Evolutionary conservation across 805 yeast species (phyloP).

Genomic region (Starmerella bombicola): DNA sequence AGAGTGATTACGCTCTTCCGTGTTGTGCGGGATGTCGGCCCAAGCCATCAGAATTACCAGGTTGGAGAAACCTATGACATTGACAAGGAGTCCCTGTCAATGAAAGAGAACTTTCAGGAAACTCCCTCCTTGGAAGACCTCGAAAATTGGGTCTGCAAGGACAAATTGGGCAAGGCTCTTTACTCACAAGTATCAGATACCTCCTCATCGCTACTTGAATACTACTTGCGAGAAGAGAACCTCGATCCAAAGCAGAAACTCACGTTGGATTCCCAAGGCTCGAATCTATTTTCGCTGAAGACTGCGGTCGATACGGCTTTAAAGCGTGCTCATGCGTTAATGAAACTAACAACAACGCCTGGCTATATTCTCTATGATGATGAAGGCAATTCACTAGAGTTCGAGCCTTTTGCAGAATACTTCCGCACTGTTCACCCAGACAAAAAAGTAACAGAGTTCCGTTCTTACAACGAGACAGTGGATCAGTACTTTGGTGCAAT

Average conservation of each 20-base stretch:
- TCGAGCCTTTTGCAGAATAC: slow-evolving; percentile 24
- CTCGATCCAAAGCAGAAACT: slow-evolving; percentile 36
- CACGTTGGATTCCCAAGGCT: slow-evolving; percentile 6
- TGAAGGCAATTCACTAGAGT: slow-evolving; percentile 19
- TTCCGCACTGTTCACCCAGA: slow-evolving; percentile 31
- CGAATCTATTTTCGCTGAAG: slow-evolving; percentile 18
- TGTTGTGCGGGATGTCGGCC: slow-evolving; percentile 50
- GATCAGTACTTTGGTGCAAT: slow-evolving; percentile 76
- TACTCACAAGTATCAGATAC: slow-evolving; percentile 59
- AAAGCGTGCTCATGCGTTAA: slow-evolving; percentile 16
- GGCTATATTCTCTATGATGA: slow-evolving; percentile 20
- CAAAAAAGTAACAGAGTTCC: slow-evolving; percentile 26
- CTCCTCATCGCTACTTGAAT: slow-evolving; percentile 66
- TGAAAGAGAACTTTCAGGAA: slow-evolving; percentile 1
- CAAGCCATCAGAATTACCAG: slow-evolving; percentile 44
- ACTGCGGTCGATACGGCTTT: slow-evolving; percentile 29
- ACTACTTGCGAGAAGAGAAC: slow-evolving; percentile 36
- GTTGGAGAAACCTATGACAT: slow-evolving; percentile 58
- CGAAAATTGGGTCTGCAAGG: slow-evolving; percentile 7
- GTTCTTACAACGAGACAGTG: slow-evolving; percentile 68
- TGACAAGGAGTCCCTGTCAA: slow-evolving; percentile 5
- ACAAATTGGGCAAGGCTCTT: slow-evolving; percentile 47
- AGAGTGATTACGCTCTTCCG: slow-evolving; percentile 66
- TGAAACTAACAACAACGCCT: slow-evolving; percentile 2
- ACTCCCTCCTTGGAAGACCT: slow-evolving; percentile 48